A percentile compares a stretch with the other conserved stretches of the same genome.
These are phyloP conservation scores for Cyclotella cryptica DNA, from an alignment of 108 stramenopile species.

Conservation along the genomic window DNA sequence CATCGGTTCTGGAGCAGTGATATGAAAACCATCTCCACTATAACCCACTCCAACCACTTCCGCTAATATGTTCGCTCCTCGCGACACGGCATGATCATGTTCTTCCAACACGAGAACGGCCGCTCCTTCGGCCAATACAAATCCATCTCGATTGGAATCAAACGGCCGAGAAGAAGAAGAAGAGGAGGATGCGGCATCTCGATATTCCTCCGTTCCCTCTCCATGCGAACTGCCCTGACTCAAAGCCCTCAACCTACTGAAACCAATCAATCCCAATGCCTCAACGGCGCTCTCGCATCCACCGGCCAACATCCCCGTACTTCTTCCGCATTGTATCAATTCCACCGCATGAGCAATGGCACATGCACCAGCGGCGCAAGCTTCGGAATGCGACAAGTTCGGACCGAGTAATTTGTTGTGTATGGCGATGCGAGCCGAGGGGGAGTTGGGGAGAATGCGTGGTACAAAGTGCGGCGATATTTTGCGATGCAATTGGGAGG, in stretches of 20 bases:
- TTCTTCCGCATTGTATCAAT: constrained; percentile 82
- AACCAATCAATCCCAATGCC: constrained; percentile 91
- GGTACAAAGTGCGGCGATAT: constrained; percentile 96
- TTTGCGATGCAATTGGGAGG: constrained; percentile 51
- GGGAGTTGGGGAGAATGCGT: constrained; percentile 90
- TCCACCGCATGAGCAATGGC: constrained; percentile 94
- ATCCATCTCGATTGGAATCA: constrained; percentile 86
- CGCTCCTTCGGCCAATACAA: constrained; percentile 96
- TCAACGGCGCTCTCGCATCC: constrained; percentile 95
- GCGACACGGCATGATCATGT: constrained; percentile 73
- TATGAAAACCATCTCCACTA: constrained; percentile 90
- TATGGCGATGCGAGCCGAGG: constrained; percentile 79
- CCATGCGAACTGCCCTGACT: constrained; percentile 49
- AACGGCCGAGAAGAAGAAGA: constrained; percentile 83
- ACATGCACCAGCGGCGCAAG: constrained; percentile 95
- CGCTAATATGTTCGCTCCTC: constrained; percentile 73
- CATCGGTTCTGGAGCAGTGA: constrained; percentile 87
- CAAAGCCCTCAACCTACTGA: constrained; percentile 90
- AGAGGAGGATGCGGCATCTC: no score
- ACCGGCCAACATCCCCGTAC: constrained; percentile 94
- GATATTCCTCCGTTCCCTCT: background rate
- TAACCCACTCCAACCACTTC: constrained; percentile 78
- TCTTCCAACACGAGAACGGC: constrained; percentile 93
- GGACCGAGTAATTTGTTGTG: constrained; percentile 84
- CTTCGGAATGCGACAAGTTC: constrained; percentile 84